Evolutionary conservation across 2,329 filamentous ascomycete species (phyloP).

Genomic region (Penicillium hordei): DNA sequence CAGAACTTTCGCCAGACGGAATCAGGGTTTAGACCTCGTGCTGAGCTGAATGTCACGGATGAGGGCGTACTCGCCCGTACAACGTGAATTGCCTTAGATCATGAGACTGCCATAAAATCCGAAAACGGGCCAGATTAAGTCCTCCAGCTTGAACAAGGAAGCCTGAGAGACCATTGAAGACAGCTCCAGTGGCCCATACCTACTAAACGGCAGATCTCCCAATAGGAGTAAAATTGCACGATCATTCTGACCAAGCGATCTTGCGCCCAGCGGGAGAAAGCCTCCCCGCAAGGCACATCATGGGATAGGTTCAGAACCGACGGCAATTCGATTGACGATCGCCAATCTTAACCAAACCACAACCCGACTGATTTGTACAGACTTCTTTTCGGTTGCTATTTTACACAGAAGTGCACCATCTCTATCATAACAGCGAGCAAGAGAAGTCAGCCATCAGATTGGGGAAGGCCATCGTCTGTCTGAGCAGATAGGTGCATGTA

Average conservation of each 20-base stretch:
- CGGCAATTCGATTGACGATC: not conserved
- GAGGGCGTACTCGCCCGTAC: not conserved
- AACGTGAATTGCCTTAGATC: not conserved
- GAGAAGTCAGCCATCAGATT: not conserved
- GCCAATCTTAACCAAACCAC: not conserved
- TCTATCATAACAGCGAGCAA: not conserved
- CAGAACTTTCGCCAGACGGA: too few species aligned
- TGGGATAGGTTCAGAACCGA: too few species aligned
- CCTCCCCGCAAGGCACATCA: too few species aligned
- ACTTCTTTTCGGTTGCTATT: not conserved
- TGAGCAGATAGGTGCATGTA: not conserved
- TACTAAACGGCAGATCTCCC: not conserved
- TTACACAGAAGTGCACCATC: rapidly evolving
- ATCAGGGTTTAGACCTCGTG: not conserved
- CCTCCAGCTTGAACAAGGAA: not conserved
- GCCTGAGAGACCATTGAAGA: not conserved
- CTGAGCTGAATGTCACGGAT: not conserved
- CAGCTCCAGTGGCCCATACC: not conserved
- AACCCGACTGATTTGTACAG: not conserved
- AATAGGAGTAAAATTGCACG: too few species aligned
- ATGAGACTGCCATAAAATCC: not conserved
- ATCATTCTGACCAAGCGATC: too few species aligned
- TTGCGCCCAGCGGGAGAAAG: too few species aligned
- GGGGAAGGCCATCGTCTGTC: not conserved
- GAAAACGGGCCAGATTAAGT: not conserved